These are phyloP conservation scores for Clavispora carvajalis DNA, from an alignment of 805 yeast genomes.

Conservation along the genomic window DNA sequence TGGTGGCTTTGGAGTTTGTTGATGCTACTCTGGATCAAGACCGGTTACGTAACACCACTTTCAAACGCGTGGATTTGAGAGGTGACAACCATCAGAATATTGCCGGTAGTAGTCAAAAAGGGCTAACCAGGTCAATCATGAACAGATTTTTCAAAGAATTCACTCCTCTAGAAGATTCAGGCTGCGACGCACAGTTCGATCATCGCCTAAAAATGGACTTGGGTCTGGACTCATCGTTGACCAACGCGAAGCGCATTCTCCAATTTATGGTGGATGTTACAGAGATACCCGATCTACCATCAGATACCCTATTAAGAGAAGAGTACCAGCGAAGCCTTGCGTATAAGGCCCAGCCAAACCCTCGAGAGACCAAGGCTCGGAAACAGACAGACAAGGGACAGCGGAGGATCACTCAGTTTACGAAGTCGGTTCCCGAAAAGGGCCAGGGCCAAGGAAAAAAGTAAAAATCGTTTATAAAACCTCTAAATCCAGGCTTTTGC, in stretches of 20 bases:
- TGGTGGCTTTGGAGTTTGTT: constrained; percentile 67
- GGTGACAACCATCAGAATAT: constrained; percentile 91
- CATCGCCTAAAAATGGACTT: constrained; percentile 54
- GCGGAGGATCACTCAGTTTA: background rate
- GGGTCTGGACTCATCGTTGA: constrained; percentile 8
- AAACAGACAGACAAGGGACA: background rate
- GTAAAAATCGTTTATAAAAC: too few relatives aligned
- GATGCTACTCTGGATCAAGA: constrained; percentile 25
- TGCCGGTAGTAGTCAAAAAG: constrained; percentile 45
- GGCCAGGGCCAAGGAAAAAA: too few relatives aligned
- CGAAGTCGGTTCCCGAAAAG: background rate
- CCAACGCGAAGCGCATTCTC: constrained; percentile 9
- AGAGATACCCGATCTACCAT: background rate
- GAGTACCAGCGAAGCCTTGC: too few relatives aligned
- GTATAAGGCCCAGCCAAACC: too few relatives aligned
- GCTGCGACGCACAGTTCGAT: constrained; percentile 46
- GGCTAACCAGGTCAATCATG: constrained; percentile 58
- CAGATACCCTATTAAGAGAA: background rate
- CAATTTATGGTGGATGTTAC: background rate
- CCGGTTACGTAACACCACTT: constrained; percentile 48
- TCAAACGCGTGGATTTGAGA: constrained; percentile 53
- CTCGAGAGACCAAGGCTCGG: background rate
- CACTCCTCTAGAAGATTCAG: constrained; percentile 45
- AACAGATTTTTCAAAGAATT: constrained; percentile 66
- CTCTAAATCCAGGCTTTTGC: too few relatives aligned